Evolutionary conservation across 768 basidiomycete genomes (phyloP), one percentile per base, ranked within the genome.

Genomic region (Tulasnella sp.): DNA sequence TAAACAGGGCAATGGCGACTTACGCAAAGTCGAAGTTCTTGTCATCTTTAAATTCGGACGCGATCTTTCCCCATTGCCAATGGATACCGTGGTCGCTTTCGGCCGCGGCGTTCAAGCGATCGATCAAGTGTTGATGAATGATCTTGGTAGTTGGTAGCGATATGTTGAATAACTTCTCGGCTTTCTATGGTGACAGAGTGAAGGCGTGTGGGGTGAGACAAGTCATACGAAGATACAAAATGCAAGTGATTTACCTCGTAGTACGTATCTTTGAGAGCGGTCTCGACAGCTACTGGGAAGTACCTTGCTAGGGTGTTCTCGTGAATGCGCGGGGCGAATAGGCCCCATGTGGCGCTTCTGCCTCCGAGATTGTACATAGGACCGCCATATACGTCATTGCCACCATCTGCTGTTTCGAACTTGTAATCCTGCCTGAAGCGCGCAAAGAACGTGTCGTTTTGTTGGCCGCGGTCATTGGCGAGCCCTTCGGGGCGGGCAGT

Each of bases 31-130:
- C 66, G 58, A 63, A 67, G 63, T 68, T 68, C 29, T 58, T 58
- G 13, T 29, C 43, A 21, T 66, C 53, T 13, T 48, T 44, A 60
- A 69, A 68, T 47, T 68, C 66, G 7, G 68, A 68, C 17, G 68
- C 68, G 53, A 66, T 68, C 10, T 68, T 56, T 9, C 68, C 68
- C 67, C 68, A 69, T 49, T 68, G 64, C 68, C 68, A 69, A 32
- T 67, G 51, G 24, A 50, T 17, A 15, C 38, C 38, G 24, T 9
- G 15, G 5, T 3, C 5, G 23, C n/a, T 15, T 3, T 30, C 49
- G 19, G 51, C 49, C 3, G 3, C 19, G 7, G 5, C 34, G 54
- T 56, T 56, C n/a, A 56, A 38, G 45, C 32, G 45, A 41, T 56
- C 54, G 29, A 56, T 56, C 29, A 56, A 9, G 27, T 44, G 29